Evolutionary conservation across 257 asterid genomes (phyloP).

Genomic region (Plantago elongata): DNA sequence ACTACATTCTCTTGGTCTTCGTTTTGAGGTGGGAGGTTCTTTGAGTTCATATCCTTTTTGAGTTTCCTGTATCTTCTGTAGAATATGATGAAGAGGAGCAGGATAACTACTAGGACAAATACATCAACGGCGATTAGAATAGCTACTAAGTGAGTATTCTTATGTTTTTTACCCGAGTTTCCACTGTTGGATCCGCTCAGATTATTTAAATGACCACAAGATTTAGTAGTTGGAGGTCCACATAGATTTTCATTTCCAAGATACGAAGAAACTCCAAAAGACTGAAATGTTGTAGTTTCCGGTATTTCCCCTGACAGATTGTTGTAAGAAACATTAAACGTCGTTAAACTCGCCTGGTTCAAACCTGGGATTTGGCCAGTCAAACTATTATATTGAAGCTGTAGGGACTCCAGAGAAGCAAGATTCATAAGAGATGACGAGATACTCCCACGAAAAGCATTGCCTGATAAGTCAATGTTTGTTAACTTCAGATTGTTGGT

Average conservation of each 20-base stretch:
- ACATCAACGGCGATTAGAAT: conserved; percentile 24
- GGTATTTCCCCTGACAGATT: conserved; percentile 55
- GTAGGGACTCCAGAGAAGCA: conserved; percentile 42
- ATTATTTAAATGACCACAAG: conserved; percentile 1
- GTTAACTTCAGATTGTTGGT: conserved; percentile 36
- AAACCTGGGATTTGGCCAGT: conserved; percentile 44
- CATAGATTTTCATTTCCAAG: conserved; percentile 31
- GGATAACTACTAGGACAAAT: conserved; percentile 30
- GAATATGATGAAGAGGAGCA: conserved; percentile 44
- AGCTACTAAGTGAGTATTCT: conserved; percentile 12
- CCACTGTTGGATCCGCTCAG: conserved; percentile 15
- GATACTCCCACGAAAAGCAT: conserved; percentile 43
- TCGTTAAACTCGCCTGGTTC: conserved; percentile 40
- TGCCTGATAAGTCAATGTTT: conserved; percentile 45
- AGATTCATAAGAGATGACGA: conserved; percentile 40
- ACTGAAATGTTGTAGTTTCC: conserved; percentile 37
- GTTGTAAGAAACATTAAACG: conserved; percentile 53
- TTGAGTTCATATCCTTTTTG: conserved; percentile 23
- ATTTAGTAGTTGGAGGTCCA: conserved; percentile 27
- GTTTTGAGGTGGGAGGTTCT: conserved; percentile 13
- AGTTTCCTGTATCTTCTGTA: conserved; percentile 49
- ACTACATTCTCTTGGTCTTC: conserved; percentile 30
- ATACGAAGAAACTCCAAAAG: conserved; percentile 32
- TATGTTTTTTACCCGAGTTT: conserved; percentile 6
- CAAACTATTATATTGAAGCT: conserved; percentile 48